Evolutionary conservation across 495 filamentous ascomycete genomes (phyloP).

Genomic region (Annulohypoxylon nitens): DNA sequence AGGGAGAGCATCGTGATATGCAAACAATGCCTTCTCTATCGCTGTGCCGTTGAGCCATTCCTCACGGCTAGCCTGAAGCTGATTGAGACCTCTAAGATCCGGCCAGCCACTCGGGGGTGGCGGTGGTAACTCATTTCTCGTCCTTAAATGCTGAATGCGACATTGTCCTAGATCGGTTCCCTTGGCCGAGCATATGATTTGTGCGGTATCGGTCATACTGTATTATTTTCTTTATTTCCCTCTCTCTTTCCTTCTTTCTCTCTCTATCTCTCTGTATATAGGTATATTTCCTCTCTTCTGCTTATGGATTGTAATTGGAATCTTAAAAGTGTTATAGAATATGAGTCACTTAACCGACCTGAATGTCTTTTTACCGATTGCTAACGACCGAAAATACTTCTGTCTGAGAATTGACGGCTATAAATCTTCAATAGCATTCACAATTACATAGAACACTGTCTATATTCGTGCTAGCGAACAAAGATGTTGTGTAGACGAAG

Average conservation of each 20-base stretch:
- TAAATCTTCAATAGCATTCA: not conserved
- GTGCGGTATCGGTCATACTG: not conserved
- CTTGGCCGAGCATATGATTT: slow-evolving; percentile 17
- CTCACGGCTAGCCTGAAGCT: slow-evolving; percentile 35
- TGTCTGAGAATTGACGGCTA: not conserved
- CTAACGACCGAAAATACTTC: not conserved
- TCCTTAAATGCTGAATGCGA: slow-evolving; percentile 24
- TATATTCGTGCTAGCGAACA: slow-evolving; percentile 23
- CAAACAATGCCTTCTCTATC: slow-evolving; percentile 37
- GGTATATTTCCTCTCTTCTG: not conserved
- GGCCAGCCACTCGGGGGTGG: slow-evolving; percentile 20
- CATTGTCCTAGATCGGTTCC: slow-evolving; percentile 14
- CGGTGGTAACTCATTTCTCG: not conserved
- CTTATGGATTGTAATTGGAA: too few relatives aligned
- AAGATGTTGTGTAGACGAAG: slow-evolving; percentile 14
- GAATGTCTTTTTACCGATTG: not conserved
- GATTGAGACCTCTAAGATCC: slow-evolving; percentile 38
- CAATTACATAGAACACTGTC: slow-evolving; percentile 4
- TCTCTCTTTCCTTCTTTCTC: too few relatives aligned
- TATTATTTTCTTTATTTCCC: too few relatives aligned
- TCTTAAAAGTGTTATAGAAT: not conserved
- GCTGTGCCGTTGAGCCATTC: slow-evolving; percentile 33
- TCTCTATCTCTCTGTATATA: too few relatives aligned
- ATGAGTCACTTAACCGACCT: too few relatives aligned
- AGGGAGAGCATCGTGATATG: slow-evolving; percentile 27